Evolutionary conservation across 306 rosid genomes (phyloP).

Genomic region (Corylus heterophylla): DNA sequence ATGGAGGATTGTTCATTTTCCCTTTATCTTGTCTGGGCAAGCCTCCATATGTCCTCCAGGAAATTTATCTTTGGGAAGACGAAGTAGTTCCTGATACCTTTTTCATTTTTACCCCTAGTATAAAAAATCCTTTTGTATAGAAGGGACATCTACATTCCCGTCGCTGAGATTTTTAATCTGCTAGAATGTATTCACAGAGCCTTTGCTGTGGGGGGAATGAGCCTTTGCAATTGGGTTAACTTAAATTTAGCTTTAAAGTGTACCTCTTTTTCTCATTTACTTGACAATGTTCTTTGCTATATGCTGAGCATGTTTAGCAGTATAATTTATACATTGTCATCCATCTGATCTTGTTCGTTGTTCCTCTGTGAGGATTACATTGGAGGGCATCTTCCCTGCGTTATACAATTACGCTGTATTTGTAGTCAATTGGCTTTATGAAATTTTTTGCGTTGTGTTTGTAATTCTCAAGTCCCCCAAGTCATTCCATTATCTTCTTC

Average conservation of each 20-base stretch:
- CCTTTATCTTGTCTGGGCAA: conserved; percentile 17
- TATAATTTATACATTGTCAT: not conserved
- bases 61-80: conserved; percentile 38
- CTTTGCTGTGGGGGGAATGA: conserved; percentile 26
- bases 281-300: not conserved
- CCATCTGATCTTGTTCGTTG: not conserved
- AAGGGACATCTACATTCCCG: conserved; percentile 24
- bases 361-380: not conserved
- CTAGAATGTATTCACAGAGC: conserved; percentile 32
- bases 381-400: not conserved
- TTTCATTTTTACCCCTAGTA: conserved; percentile 16
- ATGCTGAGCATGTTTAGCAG: not conserved
- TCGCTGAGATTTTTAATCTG: conserved; percentile 34
- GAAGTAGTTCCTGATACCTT: conserved; percentile 27
- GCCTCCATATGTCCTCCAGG: conserved; percentile 23
- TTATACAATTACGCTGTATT: not conserved
- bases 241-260: conserved; percentile 1
- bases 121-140: conserved; percentile 37
- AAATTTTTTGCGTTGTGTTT: not conserved
- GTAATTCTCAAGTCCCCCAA: not conserved
- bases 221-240: conserved; percentile 29
- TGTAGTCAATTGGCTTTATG: not conserved
- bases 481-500: not conserved
- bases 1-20: conserved; percentile 26
- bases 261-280: not conserved